Evolutionary conservation across 179 eudicot genomes (phyloP).

Genomic region (Pouteria campechiana): DNA sequence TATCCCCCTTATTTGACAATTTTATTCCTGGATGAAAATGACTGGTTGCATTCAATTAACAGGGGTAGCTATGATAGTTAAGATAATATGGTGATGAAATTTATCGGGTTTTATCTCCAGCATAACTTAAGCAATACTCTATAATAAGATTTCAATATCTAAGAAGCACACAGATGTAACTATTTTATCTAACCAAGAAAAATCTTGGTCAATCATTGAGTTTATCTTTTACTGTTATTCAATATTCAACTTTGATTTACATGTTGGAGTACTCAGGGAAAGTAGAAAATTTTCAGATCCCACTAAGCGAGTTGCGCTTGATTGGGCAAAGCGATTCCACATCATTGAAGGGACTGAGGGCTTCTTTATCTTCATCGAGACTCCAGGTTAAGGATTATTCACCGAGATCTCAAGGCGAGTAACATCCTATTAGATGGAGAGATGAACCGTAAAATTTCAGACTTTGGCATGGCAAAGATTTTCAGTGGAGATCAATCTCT

Average conservation of each 20-base stretch:
- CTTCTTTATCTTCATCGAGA: slow-evolving; percentile 48
- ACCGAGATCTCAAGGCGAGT: slow-evolving; percentile 50
- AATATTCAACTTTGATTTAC: neutral
- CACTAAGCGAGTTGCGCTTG: slow-evolving; percentile 12
- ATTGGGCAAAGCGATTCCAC: slow-evolving; percentile 33
- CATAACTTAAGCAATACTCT: neutral
- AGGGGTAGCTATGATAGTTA: no score
- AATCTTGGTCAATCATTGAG: neutral
- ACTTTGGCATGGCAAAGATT: slow-evolving; percentile 54
- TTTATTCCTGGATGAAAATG: no score
- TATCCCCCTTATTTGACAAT: no score
- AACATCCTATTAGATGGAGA: slow-evolving; percentile 43
- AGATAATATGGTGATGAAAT: no score
- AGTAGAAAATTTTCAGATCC: slow-evolving; percentile 13
- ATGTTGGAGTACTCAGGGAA: neutral
- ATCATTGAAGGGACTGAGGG: slow-evolving; percentile 47
- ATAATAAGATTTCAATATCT: slow-evolving; percentile 1
- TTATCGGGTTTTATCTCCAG: no score
- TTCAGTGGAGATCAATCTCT: slow-evolving; percentile 31
- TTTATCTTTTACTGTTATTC: neutral
- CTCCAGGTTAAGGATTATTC: slow-evolving; percentile 43
- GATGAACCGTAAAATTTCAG: slow-evolving; percentile 47
- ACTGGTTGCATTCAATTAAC: no score
- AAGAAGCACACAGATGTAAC: neutral
- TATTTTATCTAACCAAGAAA: neutral